Evolutionary conservation across 192 early-diverging fungal genomes (phyloP), one percentile per base, ranked within the genome.

Genomic region (Coemansia sp.): DNA sequence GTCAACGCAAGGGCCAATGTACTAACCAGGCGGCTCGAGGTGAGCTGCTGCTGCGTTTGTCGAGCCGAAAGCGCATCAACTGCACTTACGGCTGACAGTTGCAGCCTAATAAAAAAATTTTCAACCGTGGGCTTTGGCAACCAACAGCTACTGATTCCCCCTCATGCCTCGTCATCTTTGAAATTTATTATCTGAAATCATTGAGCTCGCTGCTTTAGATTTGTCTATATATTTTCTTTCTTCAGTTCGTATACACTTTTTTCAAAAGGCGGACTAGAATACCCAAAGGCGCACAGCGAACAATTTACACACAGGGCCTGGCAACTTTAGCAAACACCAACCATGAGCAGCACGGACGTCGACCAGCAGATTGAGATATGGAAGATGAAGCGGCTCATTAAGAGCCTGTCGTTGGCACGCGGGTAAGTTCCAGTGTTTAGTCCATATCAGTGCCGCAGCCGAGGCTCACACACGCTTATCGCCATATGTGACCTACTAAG

Each of bases 361-460:
- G 95, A 98, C 74, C 86, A 94, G 72, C 94, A 98, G 75, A 89
- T 98, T 60, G 91, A 95, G 86, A 88, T 96, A 65, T 98, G 94
- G 94, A 98, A 98, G 89, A 92, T 97, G 85, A 98, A 98, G 90
- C 94, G 92, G 85, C 89, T 98, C 82, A 96, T 99, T 86, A 98
- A 99, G 90, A 89, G 92, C 66, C 85, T 99, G 74, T 90, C 94
- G 57, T 89, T 89, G 37, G 97, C 97, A 5, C 87, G 94, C 73
- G 97, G 97, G 89, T 92, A 88, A 59, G 81, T 84, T 29, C n/a
- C 53, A 31, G 9, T 39, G 9, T 14, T n/a, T 41, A 14, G 3
- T 15, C 42, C 11, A 42, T 51, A 39, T 39, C 63, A 65, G 44
- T n/a, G 45, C 5, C 32, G 15, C 64, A 12, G 8, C 29, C 9